These are phyloP conservation scores for Agroathelia rolfsii DNA, from an alignment of 1,284 basidiomycete genomes.

Conservation along the genomic window DNA sequence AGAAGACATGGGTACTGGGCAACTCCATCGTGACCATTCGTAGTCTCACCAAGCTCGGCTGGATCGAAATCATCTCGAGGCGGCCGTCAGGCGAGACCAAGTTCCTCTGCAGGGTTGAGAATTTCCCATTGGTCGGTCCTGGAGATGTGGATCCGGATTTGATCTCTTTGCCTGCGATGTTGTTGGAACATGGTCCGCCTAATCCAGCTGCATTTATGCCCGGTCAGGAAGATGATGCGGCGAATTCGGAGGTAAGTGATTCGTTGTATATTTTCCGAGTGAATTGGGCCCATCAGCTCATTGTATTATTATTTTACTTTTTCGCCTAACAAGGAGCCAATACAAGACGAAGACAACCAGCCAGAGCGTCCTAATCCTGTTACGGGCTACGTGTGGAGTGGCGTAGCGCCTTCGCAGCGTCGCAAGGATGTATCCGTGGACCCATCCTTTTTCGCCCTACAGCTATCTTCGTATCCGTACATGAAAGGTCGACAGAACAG, in stretches of 20 bases:
- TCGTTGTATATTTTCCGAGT: no score
- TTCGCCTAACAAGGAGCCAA: no score
- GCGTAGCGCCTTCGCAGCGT: constrained; percentile 75
- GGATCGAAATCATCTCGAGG: constrained; percentile 83
- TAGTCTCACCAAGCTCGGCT: constrained; percentile 66
- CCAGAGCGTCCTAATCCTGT: constrained; percentile 51
- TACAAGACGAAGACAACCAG: constrained; percentile 16
- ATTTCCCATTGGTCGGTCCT: constrained; percentile 74
- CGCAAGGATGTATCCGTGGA: constrained; percentile 80
- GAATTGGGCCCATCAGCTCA: no score
- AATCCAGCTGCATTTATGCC: constrained; percentile 19
- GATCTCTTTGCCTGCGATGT: constrained; percentile 56
- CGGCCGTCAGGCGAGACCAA: constrained; percentile 86
- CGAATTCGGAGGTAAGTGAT: constrained; percentile 24
- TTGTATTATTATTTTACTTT: no score
- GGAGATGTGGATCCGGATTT: constrained; percentile 78
- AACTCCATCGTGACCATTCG: constrained; percentile 83
- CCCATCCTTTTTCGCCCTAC: constrained; percentile 81
- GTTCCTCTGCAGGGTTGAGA: constrained; percentile 87
- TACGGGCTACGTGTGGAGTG: constrained; percentile 79
- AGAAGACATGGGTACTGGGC: constrained; percentile 85
- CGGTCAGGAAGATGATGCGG: constrained; percentile 4
- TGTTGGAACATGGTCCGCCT: constrained; percentile 55
- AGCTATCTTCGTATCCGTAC: constrained; percentile 81
- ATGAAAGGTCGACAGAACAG: constrained; percentile 27